A percentile compares a stretch with the other conserved stretches of the same genome.
Evolutionary conservation across 2,329 filamentous ascomycete genomes (phyloP).

Genomic region (Hypoxylon sp.): DNA sequence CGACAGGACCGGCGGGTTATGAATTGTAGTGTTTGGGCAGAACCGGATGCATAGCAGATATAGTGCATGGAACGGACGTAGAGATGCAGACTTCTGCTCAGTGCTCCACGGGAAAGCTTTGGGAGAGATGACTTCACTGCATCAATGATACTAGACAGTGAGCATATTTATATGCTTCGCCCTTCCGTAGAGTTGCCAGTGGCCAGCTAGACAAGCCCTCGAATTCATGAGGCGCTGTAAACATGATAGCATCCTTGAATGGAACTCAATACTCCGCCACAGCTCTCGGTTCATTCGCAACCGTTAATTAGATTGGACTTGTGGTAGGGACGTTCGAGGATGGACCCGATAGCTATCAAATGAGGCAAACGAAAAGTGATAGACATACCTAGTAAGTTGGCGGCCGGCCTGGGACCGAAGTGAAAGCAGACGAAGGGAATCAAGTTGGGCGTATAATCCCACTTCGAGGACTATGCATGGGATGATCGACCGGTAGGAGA

Average conservation of each 20-base stretch:
- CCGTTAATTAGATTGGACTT: constrained; percentile 4
- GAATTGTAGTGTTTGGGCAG: constrained; percentile 20
- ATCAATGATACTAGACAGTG: not conserved
- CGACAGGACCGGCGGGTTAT: constrained; percentile 50
- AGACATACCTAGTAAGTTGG: constrained; percentile 22
- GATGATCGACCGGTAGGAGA: not conserved
- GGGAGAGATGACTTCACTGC: not conserved
- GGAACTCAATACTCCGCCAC: not conserved
- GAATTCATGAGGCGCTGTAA: not conserved
- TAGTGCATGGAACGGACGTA: not conserved
- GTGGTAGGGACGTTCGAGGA: not conserved
- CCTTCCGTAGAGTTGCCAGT: not conserved
- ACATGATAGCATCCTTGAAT: not conserved
- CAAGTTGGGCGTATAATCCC: not conserved
- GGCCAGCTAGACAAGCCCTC: not conserved
- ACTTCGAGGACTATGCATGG: constrained; percentile 4
- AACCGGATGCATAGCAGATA: constrained; percentile 2
- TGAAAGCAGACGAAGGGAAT: not conserved
- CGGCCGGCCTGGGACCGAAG: not conserved
- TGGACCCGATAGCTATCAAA: not conserved
- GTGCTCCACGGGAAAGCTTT: not conserved
- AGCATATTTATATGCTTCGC: not conserved
- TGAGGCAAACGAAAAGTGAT: constrained; percentile 9
- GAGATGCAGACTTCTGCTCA: not conserved
- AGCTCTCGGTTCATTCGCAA: not conserved